Evolutionary conservation across 768 basidiomycete genomes (phyloP).

Genomic region (Hericium coralloides): DNA sequence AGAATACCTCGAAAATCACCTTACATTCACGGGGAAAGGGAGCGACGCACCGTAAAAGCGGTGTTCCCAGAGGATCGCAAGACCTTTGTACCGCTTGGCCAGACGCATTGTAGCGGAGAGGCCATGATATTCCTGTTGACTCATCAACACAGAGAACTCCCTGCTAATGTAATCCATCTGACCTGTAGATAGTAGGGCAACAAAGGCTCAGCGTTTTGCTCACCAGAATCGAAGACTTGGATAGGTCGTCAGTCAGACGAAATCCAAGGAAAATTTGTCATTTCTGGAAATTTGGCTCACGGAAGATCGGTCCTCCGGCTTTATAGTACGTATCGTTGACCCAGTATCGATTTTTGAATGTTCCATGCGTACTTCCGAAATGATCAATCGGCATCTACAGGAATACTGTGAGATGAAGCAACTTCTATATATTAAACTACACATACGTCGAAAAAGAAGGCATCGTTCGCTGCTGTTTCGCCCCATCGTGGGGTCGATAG

Average conservation of each 20-base stretch:
- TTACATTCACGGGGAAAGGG: not conserved
- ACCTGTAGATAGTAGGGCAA: not conserved
- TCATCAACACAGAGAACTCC: not conserved
- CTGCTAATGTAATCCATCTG: not conserved
- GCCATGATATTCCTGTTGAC: constrained; percentile 36
- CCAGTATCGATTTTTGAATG: constrained; percentile 42
- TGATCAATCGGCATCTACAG: constrained; percentile 39
- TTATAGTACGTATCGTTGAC: constrained; percentile 39
- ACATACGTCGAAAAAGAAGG: not conserved
- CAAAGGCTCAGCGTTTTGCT: not conserved
- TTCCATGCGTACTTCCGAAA: constrained; percentile 25
- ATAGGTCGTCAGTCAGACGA: not conserved
- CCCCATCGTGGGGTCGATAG: not conserved
- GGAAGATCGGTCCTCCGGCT: constrained; percentile 38
- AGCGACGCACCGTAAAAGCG: constrained; percentile 39
- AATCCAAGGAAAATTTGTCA: not conserved
- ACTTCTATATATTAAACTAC: not conserved
- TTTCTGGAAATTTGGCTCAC: constrained; percentile 20
- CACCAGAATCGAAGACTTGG: not conserved
- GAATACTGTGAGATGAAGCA: not conserved
- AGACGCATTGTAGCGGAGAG: constrained; percentile 39
- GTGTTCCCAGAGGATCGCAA: constrained; percentile 44
- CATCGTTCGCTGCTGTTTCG: not conserved
- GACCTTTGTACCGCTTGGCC: constrained; percentile 36
- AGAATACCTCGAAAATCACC: not conserved